These are phyloP conservation scores for Capsella bursapastoris DNA, from an alignment of 345 rosid genomes.

Conservation along the genomic window DNA sequence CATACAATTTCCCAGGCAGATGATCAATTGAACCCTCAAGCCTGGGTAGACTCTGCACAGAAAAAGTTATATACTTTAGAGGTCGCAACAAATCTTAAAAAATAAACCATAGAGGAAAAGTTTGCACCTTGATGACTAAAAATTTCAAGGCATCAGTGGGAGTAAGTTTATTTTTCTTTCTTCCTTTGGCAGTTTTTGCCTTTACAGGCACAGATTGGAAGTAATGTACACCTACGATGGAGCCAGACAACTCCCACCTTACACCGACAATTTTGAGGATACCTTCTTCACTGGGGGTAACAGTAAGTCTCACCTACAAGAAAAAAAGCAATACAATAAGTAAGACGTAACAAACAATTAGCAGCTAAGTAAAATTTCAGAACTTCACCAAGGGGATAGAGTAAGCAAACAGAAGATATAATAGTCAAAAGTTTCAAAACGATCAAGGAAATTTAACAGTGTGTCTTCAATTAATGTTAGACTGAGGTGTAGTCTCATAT, in stretches of 20 bases:
- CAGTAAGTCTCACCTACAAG: constrained; percentile 79
- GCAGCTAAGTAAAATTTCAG: constrained; percentile 15
- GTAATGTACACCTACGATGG: constrained; percentile 68
- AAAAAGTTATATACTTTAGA: constrained; percentile 28
- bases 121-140: constrained; percentile 81
- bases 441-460: constrained; percentile 14
- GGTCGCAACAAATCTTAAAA: constrained; percentile 29
- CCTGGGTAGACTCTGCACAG: constrained; percentile 76
- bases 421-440: constrained; percentile 20
- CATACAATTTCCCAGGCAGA: constrained; percentile 71
- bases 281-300: constrained; percentile 88
- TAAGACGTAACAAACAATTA: constrained; percentile 26
- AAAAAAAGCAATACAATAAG: constrained; percentile 17
- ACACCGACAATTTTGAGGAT: constrained; percentile 82
- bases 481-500: constrained; percentile 7
- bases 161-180: constrained; percentile 58
- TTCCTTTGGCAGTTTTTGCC: constrained; percentile 59
- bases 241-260: constrained; percentile 90
- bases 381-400: constrained; percentile 12
- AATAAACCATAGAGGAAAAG: constrained; percentile 13
- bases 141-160: constrained; percentile 65
- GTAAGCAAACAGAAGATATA: constrained; percentile 13
- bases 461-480: constrained; percentile 25
- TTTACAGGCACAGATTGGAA: constrained; percentile 58
- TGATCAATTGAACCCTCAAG: constrained; percentile 72